phyloP scores from a whole-genome alignment of 257 asterid species.

The Henckelia pumila region DNA sequence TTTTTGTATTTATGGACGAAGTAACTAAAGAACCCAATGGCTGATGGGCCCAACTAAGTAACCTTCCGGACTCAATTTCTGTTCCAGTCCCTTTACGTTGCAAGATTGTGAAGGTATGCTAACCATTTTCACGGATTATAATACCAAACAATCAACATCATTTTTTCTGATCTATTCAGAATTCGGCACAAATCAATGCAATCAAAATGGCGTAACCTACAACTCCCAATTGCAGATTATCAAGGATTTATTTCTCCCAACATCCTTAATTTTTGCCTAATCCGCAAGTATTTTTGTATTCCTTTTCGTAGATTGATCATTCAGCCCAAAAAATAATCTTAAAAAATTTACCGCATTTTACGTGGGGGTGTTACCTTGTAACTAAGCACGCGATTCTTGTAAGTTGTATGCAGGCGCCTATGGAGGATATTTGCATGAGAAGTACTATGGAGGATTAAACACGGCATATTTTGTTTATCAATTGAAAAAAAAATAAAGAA shows the following conservation, averaged over 20 bases:
- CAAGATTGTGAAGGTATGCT: constrained; percentile 31
- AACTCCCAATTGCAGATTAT: background rate
- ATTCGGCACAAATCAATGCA: background rate
- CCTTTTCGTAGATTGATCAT: constrained; percentile 2
- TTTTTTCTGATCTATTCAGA: constrained; percentile 23
- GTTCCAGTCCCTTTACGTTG: constrained; percentile 21
- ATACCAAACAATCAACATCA: constrained; percentile 31
- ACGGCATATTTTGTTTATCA: background rate
- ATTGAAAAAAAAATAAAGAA: background rate
- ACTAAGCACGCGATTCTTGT: background rate
- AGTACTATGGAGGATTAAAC: background rate
- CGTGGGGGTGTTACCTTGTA: constrained; percentile 5
- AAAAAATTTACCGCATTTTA: background rate
- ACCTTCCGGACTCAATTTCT: constrained; percentile 27
- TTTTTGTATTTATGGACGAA: no score
- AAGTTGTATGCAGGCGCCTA: background rate
- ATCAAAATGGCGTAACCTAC: background rate
- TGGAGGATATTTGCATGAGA: background rate
- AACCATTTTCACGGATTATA: constrained; percentile 24
- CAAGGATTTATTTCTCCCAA: background rate
- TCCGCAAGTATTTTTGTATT: background rate
- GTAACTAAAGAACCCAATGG: no score
- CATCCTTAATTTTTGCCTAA: constrained; percentile 1
- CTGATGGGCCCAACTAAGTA: no score
- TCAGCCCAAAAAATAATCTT: background rate